These are phyloP conservation scores for Russula sp. DNA, from an alignment of 768 basidiomycete genomes.

Conservation along the genomic window DNA sequence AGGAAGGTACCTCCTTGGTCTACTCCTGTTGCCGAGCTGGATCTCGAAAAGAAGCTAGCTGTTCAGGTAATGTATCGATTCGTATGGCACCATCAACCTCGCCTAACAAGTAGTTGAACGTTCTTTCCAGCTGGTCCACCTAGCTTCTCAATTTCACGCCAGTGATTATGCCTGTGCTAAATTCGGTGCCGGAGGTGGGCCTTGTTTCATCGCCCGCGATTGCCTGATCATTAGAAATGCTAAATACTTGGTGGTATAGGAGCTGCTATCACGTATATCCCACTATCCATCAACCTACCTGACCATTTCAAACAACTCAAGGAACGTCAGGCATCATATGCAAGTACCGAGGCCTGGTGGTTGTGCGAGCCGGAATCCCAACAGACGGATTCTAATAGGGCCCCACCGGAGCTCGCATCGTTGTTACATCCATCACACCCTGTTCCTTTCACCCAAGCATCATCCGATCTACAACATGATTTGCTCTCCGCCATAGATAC, in stretches of 20 bases:
- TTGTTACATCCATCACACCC: slow-evolving; percentile 1
- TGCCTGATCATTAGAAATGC: neutral
- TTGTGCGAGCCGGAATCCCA: slow-evolving; percentile 13
- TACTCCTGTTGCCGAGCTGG: slow-evolving; percentile 9
- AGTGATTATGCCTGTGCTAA: slow-evolving; percentile 25
- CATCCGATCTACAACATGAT: slow-evolving; percentile 25
- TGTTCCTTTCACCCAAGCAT: slow-evolving; percentile 6
- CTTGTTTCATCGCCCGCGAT: neutral
- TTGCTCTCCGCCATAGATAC: slow-evolving; percentile 27
- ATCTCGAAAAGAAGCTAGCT: slow-evolving; percentile 22
- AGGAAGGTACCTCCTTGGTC: slow-evolving; percentile 4
- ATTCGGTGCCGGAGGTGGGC: slow-evolving; percentile 22
- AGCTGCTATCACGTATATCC: slow-evolving; percentile 21
- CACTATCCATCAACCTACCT: slow-evolving; percentile 24
- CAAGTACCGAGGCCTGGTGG: slow-evolving; percentile 24
- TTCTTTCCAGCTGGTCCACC: slow-evolving; percentile 20
- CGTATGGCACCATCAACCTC: neutral
- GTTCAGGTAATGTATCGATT: slow-evolving; percentile 15
- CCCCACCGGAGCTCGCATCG: neutral
- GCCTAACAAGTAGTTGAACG: neutral
- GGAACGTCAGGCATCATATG: slow-evolving; percentile 21
- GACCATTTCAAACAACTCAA: slow-evolving; percentile 21
- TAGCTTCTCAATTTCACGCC: slow-evolving; percentile 25
- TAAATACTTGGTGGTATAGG: slow-evolving; percentile 9
- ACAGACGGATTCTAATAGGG: neutral